phyloP scores from a whole-genome alignment of 352 stramenopile species.

The Phytophthora ohioensis region DNA sequence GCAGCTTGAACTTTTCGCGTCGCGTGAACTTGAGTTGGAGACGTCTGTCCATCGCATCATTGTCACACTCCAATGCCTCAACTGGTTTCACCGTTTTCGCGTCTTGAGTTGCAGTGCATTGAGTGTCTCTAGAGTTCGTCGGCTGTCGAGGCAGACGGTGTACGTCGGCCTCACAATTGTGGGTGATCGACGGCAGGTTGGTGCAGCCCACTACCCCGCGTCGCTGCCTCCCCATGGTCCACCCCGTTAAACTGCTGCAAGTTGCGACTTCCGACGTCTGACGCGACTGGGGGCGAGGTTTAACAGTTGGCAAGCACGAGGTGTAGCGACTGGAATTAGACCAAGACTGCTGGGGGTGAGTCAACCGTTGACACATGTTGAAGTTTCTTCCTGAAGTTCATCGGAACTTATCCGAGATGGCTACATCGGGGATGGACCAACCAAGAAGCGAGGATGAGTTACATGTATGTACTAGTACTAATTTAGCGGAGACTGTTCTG shows the following conservation, averaged over 20 bases:
- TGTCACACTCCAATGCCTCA: conserved; percentile 17
- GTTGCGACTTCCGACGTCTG: conserved; percentile 3
- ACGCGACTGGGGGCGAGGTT: conserved; percentile 3
- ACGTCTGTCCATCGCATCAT: conserved; percentile 14
- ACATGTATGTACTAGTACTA: background rate
- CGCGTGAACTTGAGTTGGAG: conserved; percentile 13
- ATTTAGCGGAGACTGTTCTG: background rate
- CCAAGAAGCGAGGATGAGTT: conserved; percentile 23
- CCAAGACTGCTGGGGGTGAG: conserved; percentile 5
- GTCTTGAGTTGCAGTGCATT: conserved; percentile 7
- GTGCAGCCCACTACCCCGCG: conserved; percentile 42
- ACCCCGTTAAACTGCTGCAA: conserved; percentile 5
- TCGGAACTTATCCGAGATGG: conserved; percentile 31
- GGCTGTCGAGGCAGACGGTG: conserved; percentile 28
- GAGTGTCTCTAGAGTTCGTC: conserved; percentile 9
- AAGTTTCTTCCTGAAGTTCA: conserved; percentile 21
- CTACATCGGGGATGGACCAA: conserved; percentile 21
- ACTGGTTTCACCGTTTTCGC: conserved; percentile 3
- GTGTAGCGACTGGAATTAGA: conserved; percentile 1
- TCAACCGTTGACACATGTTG: conserved; percentile 27
- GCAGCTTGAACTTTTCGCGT: conserved; percentile 39
- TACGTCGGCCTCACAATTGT: conserved; percentile 29
- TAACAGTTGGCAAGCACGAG: conserved; percentile 13
- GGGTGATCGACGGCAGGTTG: conserved; percentile 42
- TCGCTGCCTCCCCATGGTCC: conserved; percentile 40